A percentile compares a stretch with the other conserved stretches of the same genome.
Evolutionary conservation across 331 rosid species (phyloP).

Genomic region (Pyrus hybrid): DNA sequence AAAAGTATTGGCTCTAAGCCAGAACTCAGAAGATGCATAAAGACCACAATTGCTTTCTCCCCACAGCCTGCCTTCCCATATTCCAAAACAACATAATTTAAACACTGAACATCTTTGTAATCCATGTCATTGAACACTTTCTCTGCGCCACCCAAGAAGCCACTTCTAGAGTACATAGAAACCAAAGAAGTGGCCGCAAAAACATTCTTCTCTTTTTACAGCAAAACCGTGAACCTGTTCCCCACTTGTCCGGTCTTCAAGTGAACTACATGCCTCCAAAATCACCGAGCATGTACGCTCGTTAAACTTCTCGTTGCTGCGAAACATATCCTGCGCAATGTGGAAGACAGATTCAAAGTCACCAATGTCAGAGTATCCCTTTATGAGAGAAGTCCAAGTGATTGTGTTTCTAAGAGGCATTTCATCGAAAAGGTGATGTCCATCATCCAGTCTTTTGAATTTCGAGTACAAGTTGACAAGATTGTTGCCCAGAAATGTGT

Average conservation of each 20-base stretch:
- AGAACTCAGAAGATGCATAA: constrained; percentile 26
- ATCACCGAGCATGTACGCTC: constrained; percentile 48
- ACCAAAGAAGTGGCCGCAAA: constrained; percentile 43
- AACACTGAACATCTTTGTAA: constrained; percentile 37
- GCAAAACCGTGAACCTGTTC: constrained; percentile 38
- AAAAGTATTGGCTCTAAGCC: constrained; percentile 33
- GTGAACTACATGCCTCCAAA: constrained; percentile 29
- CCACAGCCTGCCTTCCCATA: constrained; percentile 36
- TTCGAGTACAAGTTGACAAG: constrained; percentile 34
- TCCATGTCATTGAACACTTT: constrained; percentile 25
- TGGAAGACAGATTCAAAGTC: constrained; percentile 22
- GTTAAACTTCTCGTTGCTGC: constrained; percentile 29
- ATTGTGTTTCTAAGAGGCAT: constrained; percentile 34
- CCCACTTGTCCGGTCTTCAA: constrained; percentile 13
- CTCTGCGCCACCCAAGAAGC: constrained; percentile 25
- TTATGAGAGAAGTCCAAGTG: constrained; percentile 50
- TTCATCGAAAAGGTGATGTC: constrained; percentile 35
- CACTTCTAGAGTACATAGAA: constrained; percentile 39
- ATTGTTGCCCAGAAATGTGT: constrained; percentile 32
- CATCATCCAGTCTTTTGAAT: constrained; percentile 22
- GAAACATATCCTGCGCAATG: constrained; percentile 28
- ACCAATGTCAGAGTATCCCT: constrained; percentile 30
- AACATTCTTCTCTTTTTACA: constrained; percentile 29
- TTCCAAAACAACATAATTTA: constrained; percentile 42
- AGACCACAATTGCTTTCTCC: constrained; percentile 22